phyloP scores from a whole-genome alignment of 2,329 filamentous ascomycete genomes.

The Dichotomopilus funicola region DNA sequence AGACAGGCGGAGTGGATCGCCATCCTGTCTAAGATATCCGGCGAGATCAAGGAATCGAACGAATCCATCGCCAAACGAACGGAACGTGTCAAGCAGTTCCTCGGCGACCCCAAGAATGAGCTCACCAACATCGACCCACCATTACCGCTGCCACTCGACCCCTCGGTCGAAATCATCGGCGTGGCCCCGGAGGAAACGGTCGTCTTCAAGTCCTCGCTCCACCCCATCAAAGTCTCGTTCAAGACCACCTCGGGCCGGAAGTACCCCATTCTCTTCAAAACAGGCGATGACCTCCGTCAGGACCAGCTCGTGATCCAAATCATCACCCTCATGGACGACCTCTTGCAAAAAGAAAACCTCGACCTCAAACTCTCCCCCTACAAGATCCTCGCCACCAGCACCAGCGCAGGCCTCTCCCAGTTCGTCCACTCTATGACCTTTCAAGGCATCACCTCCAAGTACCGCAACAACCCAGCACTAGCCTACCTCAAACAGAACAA shows the following conservation, averaged over 20 bases:
- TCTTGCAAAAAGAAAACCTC: conserved; percentile 91
- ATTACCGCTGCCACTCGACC: conserved; percentile 81
- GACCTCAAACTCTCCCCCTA: conserved; percentile 94
- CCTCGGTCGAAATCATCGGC: conserved; percentile 69
- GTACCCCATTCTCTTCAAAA: conserved; percentile 95
- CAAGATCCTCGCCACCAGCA: conserved; percentile 89
- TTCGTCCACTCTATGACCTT: conserved; percentile 85
- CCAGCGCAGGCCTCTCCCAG: conserved; percentile 82
- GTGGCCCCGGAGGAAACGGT: conserved; percentile 77
- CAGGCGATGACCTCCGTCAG: conserved; percentile 90
- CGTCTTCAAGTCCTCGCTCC: conserved; percentile 93
- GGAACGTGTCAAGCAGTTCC: conserved; percentile 74
- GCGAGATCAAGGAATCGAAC: conserved; percentile 75
- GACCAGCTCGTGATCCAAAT: conserved; percentile 96
- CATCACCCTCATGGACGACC: conserved; percentile 94
- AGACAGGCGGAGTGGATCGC: conserved; percentile 87
- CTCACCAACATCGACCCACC: conserved; percentile 76
- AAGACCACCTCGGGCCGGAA: conserved; percentile 68
- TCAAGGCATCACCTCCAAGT: conserved; percentile 75
- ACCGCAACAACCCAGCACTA: conserved; percentile 66
- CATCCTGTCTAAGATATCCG: conserved; percentile 80
- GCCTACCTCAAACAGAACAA: conserved; percentile 86
- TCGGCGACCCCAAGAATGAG: conserved; percentile 87
- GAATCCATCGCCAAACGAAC: conserved; percentile 74
- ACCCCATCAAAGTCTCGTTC: conserved; percentile 86